Base-by-base conservation (phyloP, 2,329 filamentous ascomycete genomes). In the Pezicula carpinea region DNA sequence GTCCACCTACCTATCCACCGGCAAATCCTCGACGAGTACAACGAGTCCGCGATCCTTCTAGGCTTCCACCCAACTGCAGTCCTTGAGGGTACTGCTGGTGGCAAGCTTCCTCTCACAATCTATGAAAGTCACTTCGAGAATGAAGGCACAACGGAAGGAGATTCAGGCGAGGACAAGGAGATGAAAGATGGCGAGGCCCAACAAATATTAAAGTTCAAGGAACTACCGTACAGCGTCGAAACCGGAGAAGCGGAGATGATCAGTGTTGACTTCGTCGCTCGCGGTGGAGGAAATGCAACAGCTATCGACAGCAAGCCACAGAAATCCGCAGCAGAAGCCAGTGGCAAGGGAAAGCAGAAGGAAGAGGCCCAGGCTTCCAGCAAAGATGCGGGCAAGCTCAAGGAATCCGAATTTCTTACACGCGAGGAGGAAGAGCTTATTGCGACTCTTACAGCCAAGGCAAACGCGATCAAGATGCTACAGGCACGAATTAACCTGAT, bases 221-320 rank as follows among this genome's bases (percentile, higher is more conserved):
- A 95, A 62, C 69, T 97, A 8, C 81, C 85, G 2, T 97, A 93
- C 66, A 85, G 85, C 0, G 83, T 97, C 2, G 93, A 97, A 69
- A 96, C 91, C 0, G 89, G 89, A 8, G 91, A 97, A 66, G 91
- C 91, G 1, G 93, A 99, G 67, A 96, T 96, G 90, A 97, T 99
- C 55, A 87, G 88, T 57, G 88, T 99, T 60, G 90, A 96, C 66
- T 95, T 91, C 55, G 86, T 99, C 17, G 91, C 92, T 1, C 83
- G 85, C 44, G 89, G 87, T 33, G 87, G 87, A 39, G 88, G 87
- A 40, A 92, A 88, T 60, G 91, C 90, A 19, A 83, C 86, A 10
- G 81, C 81, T 26, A 71, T 80, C 19, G 64, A 68, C 15, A 49
- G 59, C 1, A 50, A 58, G 29, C 45, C 53, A 42, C 58, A 60